These are phyloP conservation scores for Fomitopsis pinicola DNA, from an alignment of 1,284 basidiomycete genomes.

Conservation along the genomic window DNA sequence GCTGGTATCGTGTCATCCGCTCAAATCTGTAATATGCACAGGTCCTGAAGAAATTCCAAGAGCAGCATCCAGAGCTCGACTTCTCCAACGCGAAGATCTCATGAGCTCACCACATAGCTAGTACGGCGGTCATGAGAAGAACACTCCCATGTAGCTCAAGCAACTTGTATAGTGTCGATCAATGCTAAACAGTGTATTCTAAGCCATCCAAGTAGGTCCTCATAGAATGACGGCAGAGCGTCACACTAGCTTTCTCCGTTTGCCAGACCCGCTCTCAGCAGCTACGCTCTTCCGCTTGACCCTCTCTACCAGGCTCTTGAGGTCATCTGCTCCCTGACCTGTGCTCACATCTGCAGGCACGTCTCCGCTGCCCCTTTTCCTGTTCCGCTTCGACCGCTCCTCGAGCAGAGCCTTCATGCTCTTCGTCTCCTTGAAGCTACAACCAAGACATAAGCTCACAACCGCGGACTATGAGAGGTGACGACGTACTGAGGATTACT, in stretches of 20 bases:
- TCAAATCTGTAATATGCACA: constrained; percentile 23
- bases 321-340: constrained; percentile 7
- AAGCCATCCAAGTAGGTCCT: neutral
- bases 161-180: neutral
- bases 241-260: constrained; percentile 44
- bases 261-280: constrained; percentile 36
- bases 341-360: constrained; percentile 1
- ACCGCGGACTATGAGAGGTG: constrained; percentile 1
- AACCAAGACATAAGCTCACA: constrained; percentile 5
- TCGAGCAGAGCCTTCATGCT: constrained; percentile 80
- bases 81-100: constrained; percentile 90
- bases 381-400: constrained; percentile 63
- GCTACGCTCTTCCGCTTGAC: constrained; percentile 74
- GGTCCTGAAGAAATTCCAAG: constrained; percentile 88
- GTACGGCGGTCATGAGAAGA: neutral
- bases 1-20: neutral
- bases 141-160: neutral
- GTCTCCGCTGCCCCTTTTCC: constrained; percentile 28
- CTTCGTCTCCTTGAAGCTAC: constrained; percentile 86
- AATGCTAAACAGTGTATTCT: neutral
- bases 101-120: constrained; percentile 26
- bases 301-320: constrained; percentile 74
- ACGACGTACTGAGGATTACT: constrained; percentile 84
- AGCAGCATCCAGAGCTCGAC: constrained; percentile 89
- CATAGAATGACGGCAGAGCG: neutral